phyloP scores from a whole-genome alignment of 495 filamentous ascomycete genomes.

The Penicillium flavigenum region DNA sequence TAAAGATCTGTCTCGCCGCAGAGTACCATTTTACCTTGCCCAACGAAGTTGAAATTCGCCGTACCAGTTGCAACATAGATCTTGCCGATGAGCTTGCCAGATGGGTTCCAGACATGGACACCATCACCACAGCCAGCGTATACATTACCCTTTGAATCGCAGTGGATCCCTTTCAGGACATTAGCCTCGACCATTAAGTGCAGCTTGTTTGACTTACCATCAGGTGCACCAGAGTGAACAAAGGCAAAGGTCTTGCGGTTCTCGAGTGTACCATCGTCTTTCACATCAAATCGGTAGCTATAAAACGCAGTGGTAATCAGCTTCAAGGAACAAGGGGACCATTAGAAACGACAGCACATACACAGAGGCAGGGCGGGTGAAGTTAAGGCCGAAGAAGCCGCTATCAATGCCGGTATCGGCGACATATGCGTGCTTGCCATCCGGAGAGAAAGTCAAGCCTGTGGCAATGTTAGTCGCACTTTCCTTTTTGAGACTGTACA shows the following conservation, averaged over 20 bases:
- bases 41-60: slow-evolving; percentile 59
- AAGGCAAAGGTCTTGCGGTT: slow-evolving; percentile 28
- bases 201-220: slow-evolving; percentile 26
- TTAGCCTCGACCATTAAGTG: slow-evolving; percentile 1
- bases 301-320: background rate
- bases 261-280: slow-evolving; percentile 20
- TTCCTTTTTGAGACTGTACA: background rate
- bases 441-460: slow-evolving; percentile 47
- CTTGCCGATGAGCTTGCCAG: slow-evolving; percentile 48
- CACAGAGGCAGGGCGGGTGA: slow-evolving; percentile 23
- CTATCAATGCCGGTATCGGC: slow-evolving; percentile 39
- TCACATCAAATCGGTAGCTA: slow-evolving; percentile 28
- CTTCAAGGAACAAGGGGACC: background rate
- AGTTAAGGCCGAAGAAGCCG: slow-evolving; percentile 24
- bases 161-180: slow-evolving; percentile 37
- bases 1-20: slow-evolving; percentile 49
- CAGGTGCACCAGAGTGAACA: slow-evolving; percentile 29
- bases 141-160: slow-evolving; percentile 44
- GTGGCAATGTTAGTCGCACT: background rate
- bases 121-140: slow-evolving; percentile 49
- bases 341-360: slow-evolving; percentile 9
- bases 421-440: slow-evolving; percentile 44
- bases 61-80: slow-evolving; percentile 42
- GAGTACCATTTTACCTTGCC: slow-evolving; percentile 52
- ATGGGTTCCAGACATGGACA: slow-evolving; percentile 43